A percentile compares a stretch with the other conserved stretches of the same genome.
Evolutionary conservation across 2,329 filamentous ascomycete genomes (phyloP).

Genomic region (Pseudogymnoascus sp.): DNA sequence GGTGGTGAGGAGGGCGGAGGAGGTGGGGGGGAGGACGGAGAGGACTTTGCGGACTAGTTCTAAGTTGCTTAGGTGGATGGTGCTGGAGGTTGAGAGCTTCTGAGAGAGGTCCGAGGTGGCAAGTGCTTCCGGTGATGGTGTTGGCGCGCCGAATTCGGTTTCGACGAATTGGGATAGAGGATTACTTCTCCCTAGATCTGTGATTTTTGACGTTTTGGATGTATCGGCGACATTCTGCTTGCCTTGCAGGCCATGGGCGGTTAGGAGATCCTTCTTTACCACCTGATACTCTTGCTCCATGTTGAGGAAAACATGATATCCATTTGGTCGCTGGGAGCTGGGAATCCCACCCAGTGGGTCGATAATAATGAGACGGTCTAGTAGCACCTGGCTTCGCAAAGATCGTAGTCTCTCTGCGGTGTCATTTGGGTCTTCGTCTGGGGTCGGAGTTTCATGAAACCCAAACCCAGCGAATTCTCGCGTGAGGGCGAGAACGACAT

Average conservation of each 20-base stretch:
- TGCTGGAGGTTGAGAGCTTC: conserved; percentile 22
- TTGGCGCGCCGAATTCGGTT: not conserved
- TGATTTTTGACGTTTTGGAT: not conserved
- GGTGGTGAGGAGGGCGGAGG: conserved; percentile 83
- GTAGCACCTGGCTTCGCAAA: conserved; percentile 46
- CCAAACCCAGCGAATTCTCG: conserved; percentile 66
- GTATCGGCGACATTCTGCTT: conserved; percentile 25
- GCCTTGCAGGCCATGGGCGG: conserved; percentile 22
- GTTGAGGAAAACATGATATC: conserved; percentile 81
- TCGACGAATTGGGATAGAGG: conserved; percentile 10
- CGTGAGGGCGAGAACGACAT: conserved; percentile 70
- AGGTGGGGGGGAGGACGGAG: conserved; percentile 69
- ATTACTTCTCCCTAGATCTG: not conserved
- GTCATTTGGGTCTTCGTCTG: conserved; percentile 36
- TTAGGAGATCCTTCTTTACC: conserved; percentile 55
- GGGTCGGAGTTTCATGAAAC: conserved; percentile 28
- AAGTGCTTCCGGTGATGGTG: not conserved
- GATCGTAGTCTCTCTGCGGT: conserved; percentile 33
- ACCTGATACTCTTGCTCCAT: conserved; percentile 78
- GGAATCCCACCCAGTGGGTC: conserved; percentile 85
- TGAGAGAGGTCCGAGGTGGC: conserved; percentile 13
- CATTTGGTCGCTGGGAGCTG: conserved; percentile 50
- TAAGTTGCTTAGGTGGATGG: conserved; percentile 62
- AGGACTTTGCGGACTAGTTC: conserved; percentile 63
- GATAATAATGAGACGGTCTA: conserved; percentile 84